Evolutionary conservation across 176 grass and related monocot species (phyloP), one percentile per base, ranked within the genome.

Genomic region (Hsuehochloa calcarea): DNA sequence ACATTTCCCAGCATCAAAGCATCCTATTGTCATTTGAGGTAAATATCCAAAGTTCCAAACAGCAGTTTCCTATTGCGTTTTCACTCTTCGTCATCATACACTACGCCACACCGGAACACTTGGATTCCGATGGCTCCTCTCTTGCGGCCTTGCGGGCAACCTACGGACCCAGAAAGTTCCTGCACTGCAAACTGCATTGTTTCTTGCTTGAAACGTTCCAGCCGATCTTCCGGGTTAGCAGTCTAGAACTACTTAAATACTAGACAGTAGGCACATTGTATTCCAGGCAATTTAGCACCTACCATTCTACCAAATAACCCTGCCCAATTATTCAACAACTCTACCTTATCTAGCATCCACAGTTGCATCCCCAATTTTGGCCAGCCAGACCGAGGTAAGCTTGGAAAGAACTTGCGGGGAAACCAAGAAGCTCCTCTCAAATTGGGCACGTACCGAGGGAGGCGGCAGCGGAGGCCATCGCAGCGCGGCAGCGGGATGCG

Each of bases 381-480:
- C 52, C 3, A 46, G 52, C 52, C 3, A 46, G 52, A 17, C 14
- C 51, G 19, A 82, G 26, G 43, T 20, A 45, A 61, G 5, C 27
- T 62, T 23, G 15, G 23, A 43, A 44, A 71, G 14, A 31, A 71
- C 35, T 43, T 41, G 50, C 38, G 23, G 27, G 14, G 54, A 70
- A 59, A 59, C 8, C 15, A 15, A 46, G 39, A 58, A 63, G 1
- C 22, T 19, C 9, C 19, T 6, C 19, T 31, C 26, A 13, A 22
- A 65, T 10, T 37, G 64, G 46, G 64, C 54, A 72, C 52, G 68
- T 72, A 82, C 67, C 80, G 39, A 82, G 3, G 12, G 67, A 26
- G 17, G 68, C n/a, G 39, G 47, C 65, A 65, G 34, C 22, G 46
- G 38, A 12, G 49, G 79, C 79, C 79, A 81, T 70, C n/a, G 56